Percentiles rank a stretch among this genome's conserved stretches.
phyloP scores from a whole-genome alignment of 129 eudicot genomes.

The Calendula officinalis region DNA sequence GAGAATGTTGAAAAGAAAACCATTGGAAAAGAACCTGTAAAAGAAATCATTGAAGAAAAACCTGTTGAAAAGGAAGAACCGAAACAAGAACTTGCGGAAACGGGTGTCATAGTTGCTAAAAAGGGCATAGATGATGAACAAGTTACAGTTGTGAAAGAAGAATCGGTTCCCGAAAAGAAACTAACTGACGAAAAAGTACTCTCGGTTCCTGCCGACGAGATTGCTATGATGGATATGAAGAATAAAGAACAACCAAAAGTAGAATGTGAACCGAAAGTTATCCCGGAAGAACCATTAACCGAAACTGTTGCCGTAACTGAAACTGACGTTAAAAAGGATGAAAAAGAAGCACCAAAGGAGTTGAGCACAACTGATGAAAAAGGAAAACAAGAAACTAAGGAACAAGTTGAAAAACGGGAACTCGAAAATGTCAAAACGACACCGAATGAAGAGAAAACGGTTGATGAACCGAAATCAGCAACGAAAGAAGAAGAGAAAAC shows the following conservation, averaged over 20 bases:
- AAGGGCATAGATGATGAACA: constrained; percentile 25
- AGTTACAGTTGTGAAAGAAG: constrained; percentile 10
- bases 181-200: neutral
- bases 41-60: constrained; percentile 19
- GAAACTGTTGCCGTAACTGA: no score
- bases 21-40: constrained; percentile 18
- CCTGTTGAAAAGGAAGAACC: constrained; percentile 20
- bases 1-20: neutral
- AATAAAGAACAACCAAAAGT: constrained; percentile 24
- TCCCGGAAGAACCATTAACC: constrained; percentile 5
- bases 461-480: constrained; percentile 31
- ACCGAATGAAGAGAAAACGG: constrained; percentile 27
- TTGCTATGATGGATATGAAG: constrained; percentile 9
- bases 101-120: constrained; percentile 22
- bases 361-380: constrained; percentile 19
- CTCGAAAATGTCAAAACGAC: constrained; percentile 22
- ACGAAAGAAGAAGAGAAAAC: constrained; percentile 61
- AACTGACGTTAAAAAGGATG: constrained; percentile 24
- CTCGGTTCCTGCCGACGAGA: constrained; percentile 27
- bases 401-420: constrained; percentile 28
- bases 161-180: constrained; percentile 14
- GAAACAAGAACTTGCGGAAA: constrained; percentile 1
- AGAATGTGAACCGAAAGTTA: constrained; percentile 19
- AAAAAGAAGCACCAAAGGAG: constrained; percentile 3
- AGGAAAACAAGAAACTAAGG: constrained; percentile 22